Evolutionary conservation across 2,329 filamentous ascomycete genomes (phyloP).

Genomic region (Colletotrichum aenigma): DNA sequence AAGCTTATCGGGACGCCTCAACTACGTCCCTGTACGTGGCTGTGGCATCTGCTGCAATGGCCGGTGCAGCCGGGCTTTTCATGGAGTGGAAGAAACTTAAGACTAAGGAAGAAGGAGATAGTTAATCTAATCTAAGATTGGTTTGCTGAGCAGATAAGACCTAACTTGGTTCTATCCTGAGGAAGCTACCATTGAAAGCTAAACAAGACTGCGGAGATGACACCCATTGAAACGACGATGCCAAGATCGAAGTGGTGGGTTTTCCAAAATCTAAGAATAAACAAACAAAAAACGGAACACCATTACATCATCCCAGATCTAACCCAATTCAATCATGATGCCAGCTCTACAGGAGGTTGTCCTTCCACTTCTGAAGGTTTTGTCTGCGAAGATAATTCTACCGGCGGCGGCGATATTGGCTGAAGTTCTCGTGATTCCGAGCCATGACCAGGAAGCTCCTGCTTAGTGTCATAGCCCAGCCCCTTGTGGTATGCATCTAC

Average conservation of each 20-base stretch:
- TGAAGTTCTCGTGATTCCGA: neutral
- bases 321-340: neutral
- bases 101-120: neutral
- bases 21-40: neutral
- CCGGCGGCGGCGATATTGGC: fast-evolving
- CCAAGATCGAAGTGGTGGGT: fast-evolving
- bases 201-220: fast-evolving
- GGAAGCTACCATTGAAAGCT: neutral
- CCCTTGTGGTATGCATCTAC: neutral
- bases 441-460: neutral
- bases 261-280: neutral
- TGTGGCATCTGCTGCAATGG: neutral
- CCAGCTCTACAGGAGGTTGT: neutral
- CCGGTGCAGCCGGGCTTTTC: neutral
- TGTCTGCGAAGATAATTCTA: neutral
- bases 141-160: no score
- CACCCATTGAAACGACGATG: fast-evolving
- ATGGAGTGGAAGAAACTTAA: neutral
- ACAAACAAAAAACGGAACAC: no score
- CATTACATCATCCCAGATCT: neutral
- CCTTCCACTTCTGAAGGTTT: neutral
- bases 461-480: neutral
- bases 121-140: no score
- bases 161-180: neutral
- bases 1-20: neutral